phyloP scores from a whole-genome alignment of 805 yeast species.

The Dipodascopsis tothii region DNA sequence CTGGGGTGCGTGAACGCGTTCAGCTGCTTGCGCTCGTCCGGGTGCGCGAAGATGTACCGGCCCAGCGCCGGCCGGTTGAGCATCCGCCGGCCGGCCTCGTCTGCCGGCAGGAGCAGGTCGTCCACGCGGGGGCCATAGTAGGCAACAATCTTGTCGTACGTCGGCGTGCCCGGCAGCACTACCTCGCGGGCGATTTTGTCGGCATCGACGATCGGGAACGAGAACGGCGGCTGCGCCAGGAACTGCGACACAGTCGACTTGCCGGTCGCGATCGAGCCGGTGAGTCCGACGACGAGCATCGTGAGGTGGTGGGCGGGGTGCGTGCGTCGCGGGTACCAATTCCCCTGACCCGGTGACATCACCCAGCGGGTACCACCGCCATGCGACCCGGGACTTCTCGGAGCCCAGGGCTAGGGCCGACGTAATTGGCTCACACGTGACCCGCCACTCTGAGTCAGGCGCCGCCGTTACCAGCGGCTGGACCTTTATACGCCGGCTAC shows the following conservation, averaged over 20 bases:
- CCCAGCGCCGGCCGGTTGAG: conserved; percentile 75
- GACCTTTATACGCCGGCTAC: too few species aligned
- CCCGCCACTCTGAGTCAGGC: too few species aligned
- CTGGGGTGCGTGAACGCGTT: conserved; percentile 85
- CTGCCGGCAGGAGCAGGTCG: conserved; percentile 31
- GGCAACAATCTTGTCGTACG: conserved; percentile 56
- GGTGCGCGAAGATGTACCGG: conserved; percentile 58
- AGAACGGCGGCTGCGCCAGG: conserved; percentile 36
- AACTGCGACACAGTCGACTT: conserved; percentile 77
- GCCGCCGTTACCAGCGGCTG: too few species aligned
- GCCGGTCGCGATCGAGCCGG: conserved; percentile 97
- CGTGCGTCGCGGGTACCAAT: too few species aligned
- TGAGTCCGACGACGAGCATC: conserved; percentile 92
- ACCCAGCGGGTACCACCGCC: too few species aligned
- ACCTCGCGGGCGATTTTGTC: conserved; percentile 81
- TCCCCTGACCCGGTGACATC: too few species aligned
- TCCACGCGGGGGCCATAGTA: conserved; percentile 53
- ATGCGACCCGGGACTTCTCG: too few species aligned
- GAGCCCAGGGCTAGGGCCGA: too few species aligned
- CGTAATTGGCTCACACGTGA: too few species aligned
- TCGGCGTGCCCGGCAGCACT: conserved; percentile 70
- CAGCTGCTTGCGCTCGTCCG: conserved; percentile 47
- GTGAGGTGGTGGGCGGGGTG: neutral
- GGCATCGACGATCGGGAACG: conserved; percentile 71
- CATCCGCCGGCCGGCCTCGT: conserved; percentile 28